Evolutionary conservation across 495 filamentous ascomycete species (phyloP).

Genomic region (Barbatosphaeria neglecta): DNA sequence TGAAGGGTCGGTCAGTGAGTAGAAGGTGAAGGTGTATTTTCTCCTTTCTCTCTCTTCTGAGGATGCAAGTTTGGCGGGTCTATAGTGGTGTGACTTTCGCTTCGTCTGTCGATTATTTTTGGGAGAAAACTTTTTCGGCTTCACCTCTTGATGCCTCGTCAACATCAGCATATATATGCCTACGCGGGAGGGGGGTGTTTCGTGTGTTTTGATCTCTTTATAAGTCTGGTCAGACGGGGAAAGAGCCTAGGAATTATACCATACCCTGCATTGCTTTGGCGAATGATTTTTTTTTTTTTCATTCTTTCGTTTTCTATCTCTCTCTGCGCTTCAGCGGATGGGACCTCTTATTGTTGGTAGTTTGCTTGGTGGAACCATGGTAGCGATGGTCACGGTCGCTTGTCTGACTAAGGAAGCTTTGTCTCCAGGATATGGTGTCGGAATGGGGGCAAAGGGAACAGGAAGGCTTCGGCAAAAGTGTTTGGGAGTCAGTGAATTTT

Average conservation of each 20-base stretch:
- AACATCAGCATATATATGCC: neutral
- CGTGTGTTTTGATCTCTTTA: neutral
- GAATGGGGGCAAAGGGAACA: too few species aligned
- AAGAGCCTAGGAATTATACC: conserved; percentile 1
- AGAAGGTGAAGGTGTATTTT: conserved; percentile 1
- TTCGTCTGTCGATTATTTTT: neutral
- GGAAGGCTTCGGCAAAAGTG: too few species aligned
- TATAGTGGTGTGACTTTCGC: neutral
- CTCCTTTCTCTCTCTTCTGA: too few species aligned
- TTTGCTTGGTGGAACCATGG: neutral
- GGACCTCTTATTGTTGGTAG: neutral
- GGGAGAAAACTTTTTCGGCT: neutral
- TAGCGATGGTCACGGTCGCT: too few species aligned
- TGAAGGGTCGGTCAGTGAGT: conserved; percentile 25
- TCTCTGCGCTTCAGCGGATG: neutral
- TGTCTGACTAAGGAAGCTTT: too few species aligned
- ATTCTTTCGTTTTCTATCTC: conserved; percentile 3
- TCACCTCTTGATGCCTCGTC: too few species aligned
- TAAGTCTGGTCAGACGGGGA: neutral
- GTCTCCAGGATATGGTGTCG: too few species aligned
- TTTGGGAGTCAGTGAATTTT: too few species aligned
- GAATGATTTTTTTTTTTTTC: neutral
- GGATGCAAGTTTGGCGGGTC: neutral
- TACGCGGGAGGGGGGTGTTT: neutral
- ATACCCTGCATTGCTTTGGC: conserved; percentile 9